Evolutionary conservation across 345 rosid species (phyloP), one percentile per base, ranked within the genome.

Genomic region (Aquilaria sinensis): DNA sequence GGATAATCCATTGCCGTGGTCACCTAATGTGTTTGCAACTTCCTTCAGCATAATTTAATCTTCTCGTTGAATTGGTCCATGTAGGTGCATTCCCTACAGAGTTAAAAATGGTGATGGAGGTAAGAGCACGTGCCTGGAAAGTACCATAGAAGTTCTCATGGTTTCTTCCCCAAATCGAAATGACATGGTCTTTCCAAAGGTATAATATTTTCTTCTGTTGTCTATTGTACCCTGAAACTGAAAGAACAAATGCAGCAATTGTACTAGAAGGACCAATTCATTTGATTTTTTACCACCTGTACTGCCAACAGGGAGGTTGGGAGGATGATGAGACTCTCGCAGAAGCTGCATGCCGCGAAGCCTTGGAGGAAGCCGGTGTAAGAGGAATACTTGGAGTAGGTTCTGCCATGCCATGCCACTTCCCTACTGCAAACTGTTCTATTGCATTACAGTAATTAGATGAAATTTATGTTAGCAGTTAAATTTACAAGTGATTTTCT

Each of bases 351-450:
- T 59, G 83, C 66, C 95, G 96, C 10, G 96, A 89, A 76, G 89
- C 98, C 65, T 55, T 83, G 59, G 98, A 92, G 78, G 98, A 92
- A 76, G 96, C 98, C 3, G 98, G 98, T 63, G 89, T 92, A 14
- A 78, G 72, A 78, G 96, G 98, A 78, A 60, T 67, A 34, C 80
- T 92, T 30, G 75, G 72, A 72, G 98, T 92, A 78, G 41, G 75
- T 59, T 58, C 65, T 51, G 16, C 23, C 23, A 23, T 23, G 23
- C 23, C 23, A 23, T 23, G 23, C 23, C 23, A 23, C 1, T 23
- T 23, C 23, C 23, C 23, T 23, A 23, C 23, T 23, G 23, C 23
- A 23, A 23, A 23, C 23, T 23, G 23, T 23, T 23, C 23, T 23
- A 1, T 23, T 23, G 23, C 23, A 23, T 23, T 23, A 23, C 23